Evolutionary conservation across 2,329 filamentous ascomycete species (phyloP), one percentile per base, ranked within the genome.

Genomic region (Nothophoma quercina): DNA sequence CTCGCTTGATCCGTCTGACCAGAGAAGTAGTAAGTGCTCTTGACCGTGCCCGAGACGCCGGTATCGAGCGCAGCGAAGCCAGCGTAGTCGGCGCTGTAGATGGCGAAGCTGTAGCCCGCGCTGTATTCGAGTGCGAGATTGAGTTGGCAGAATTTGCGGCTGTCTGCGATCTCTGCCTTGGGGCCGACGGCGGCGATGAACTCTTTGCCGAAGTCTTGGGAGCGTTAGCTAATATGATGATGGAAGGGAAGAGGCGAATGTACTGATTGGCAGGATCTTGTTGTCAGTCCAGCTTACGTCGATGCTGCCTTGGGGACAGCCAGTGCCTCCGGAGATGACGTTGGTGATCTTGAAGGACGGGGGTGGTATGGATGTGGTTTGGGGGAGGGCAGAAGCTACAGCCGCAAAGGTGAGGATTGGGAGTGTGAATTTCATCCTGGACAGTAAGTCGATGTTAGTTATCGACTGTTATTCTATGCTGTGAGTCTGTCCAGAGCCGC

Each of bases 61-160:
- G 50, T 15, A 32, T 75, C 70, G n/a, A 75, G 62, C 18, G 67
- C 60, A 5, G 64, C 73, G 56, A 64, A 75, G 35, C 72, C 73
- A 7, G 62, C 49, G 53, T 74, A 75, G 45, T 71, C 70, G 33
- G 70, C 69, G 51, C 59, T 65, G 52, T 67, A 71, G 10, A 75
- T 59, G 32, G 66, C 42, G 65, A 74, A 68, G 56, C 72, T 49
- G 71, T 71, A 71, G 60, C 75, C 77, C 58, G 69, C 63, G 19
- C 47, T 66, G 58, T 62, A 74, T 46, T 67, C 48, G 19, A 70
- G 56, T n/a, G 58, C 56, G 50, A 75, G 57, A 55, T 71, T 73
- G 48, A 75, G 59, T 43, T 75, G 72, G 65, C 71, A 75, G 63
- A 71, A 71, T 51, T 75, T 75, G 55, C 73, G 70, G 15, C 66